Base-by-base conservation (phyloP, 2,329 filamentous ascomycete species). In the Thielaviopsis ethacetica region DNA sequence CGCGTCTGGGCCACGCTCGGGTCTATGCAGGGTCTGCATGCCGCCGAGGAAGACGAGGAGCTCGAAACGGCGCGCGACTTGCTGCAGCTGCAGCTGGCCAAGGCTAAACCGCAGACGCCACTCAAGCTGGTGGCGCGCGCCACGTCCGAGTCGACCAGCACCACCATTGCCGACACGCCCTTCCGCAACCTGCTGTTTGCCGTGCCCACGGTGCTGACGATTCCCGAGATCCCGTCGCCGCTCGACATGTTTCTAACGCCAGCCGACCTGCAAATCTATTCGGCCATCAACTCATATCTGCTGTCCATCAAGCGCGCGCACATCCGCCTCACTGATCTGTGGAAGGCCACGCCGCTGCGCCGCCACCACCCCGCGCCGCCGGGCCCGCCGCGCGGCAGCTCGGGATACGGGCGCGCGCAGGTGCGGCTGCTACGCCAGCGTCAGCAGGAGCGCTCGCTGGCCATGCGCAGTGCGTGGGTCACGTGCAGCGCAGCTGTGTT, bases 401-500 rank as follows among this genome's bases (percentile, higher is more conserved):
- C 79, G 19, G 73, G 75, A 30, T 75, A 76, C 38, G 84, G 85
- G 1, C 76, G 80, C 60, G 75, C 77, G 19, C 79, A 80, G 62
- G 77, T 88, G 17, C 74, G 73, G 26, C 72, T 79, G 22, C 77
- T 86, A 12, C 80, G 89, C 27, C 72, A 80, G 64, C 79, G 86
- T 56, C 80, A 83, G 64, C 81, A 81, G 26, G 68, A 73, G 17
- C 79, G 91, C 19, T 77, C 80, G 4, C 75, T 77, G 38, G 78
- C 80, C 0, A 86, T 95, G 77, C 82, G 93, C 17, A 85, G 83
- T 63, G 80, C 91, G 0, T 98, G 93, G 93, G 91, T 90, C 0
- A 94, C 88, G 0, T 85, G 86, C 64, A 90, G 87, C 66, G 87
- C 90, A 2, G 85, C 88, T 1, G 81, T 95, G 3, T 96, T 95